These are phyloP conservation scores for Sporothrix brasiliensis DNA, from an alignment of 2,329 filamentous ascomycete species.

Conservation along the genomic window DNA sequence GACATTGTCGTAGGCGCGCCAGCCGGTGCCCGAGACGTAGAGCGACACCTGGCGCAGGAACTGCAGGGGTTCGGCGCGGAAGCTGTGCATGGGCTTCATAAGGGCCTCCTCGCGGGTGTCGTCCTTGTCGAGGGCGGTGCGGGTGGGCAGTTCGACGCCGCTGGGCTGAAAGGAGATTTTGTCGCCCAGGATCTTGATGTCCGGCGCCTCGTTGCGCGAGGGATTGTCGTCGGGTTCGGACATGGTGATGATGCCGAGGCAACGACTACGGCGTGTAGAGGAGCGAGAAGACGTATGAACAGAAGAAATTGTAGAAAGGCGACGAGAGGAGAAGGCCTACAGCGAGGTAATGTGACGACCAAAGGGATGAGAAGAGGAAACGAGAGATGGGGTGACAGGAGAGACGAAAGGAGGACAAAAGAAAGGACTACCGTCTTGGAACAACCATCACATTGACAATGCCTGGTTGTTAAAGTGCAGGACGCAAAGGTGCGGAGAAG, in stretches of 20 bases:
- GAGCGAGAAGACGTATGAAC: background rate
- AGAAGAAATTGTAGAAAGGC: background rate
- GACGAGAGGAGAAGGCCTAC: no score
- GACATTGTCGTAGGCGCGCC: constrained; percentile 89
- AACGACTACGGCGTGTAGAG: no score
- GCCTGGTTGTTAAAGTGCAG: background rate
- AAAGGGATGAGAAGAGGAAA: background rate
- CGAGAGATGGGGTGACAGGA: background rate
- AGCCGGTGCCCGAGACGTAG: constrained; percentile 89
- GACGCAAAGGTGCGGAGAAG: constrained; percentile 8
- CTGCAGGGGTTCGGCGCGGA: constrained; percentile 70
- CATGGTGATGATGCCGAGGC: background rate
- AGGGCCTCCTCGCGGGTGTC: constrained; percentile 68
- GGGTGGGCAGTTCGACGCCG: constrained; percentile 56
- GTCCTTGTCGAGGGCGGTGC: constrained; percentile 47
- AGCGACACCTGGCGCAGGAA: constrained; percentile 93
- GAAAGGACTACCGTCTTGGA: background rate
- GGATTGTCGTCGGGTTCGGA: constrained; percentile 45
- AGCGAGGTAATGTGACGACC: background rate
- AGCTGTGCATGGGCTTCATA: constrained; percentile 83
- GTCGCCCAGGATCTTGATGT: constrained; percentile 75
- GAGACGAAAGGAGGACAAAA: background rate
- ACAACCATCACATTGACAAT: background rate
- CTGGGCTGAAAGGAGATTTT: constrained; percentile 74
- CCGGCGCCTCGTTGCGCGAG: constrained; percentile 63